Conservation (phyloP, 495 filamentous ascomycete species). For the Penicillium riverlandense region DNA sequence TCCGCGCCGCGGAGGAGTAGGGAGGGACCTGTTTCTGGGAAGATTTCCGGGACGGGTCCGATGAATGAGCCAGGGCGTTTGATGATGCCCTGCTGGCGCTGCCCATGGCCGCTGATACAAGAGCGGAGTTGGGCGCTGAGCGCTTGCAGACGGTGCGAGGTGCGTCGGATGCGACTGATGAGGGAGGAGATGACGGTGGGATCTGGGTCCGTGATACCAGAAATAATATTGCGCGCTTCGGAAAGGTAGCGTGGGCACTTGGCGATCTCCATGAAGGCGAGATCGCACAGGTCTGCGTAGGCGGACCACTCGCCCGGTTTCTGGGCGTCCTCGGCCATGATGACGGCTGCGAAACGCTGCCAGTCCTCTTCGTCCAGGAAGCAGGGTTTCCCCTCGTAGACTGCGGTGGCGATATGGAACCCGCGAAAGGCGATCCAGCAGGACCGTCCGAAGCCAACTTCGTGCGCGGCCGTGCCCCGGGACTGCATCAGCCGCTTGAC, state of each 20-base stretch:
- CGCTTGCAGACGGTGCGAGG: constrained; percentile 4
- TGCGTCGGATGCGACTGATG: constrained; percentile 13
- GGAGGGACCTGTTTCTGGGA: constrained; percentile 22
- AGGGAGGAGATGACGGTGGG: constrained; percentile 2
- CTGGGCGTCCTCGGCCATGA: constrained; percentile 18
- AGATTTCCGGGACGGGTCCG: constrained; percentile 16
- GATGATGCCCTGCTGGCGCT: constrained; percentile 20
- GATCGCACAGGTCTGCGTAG: constrained; percentile 17
- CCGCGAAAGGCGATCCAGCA: constrained; percentile 28
- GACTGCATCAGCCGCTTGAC: constrained; percentile 23
- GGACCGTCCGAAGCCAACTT: constrained; percentile 15
- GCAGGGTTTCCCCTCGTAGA: constrained; percentile 21
- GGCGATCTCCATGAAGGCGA: constrained; percentile 22
- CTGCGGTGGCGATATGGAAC: constrained; percentile 21
- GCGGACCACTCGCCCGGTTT: constrained; percentile 17
- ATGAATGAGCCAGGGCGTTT: constrained; percentile 14
- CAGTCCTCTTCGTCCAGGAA: constrained; percentile 26
- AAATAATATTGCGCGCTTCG: constrained; percentile 15
- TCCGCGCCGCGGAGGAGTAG: constrained; percentile 19
- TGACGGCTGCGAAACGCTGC: constrained; percentile 12
- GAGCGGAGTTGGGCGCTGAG: constrained; percentile 11
- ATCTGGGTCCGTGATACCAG: neutral
- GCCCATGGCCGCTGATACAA: constrained; percentile 16
- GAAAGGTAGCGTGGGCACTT: constrained; percentile 26
- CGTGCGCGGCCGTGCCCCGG: constrained; percentile 14